Conservation (phyloP, 129 eudicot genomes). For the carrot (Daucus carota) region DH1_v3.0 NC_030381.2:4967501-4968000, state of each 20-base stretch:
- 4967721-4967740: neutral
- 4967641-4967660: constrained; percentile 2
- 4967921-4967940: neutral
- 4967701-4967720: neutral
- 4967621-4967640: constrained; percentile 13
- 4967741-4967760: neutral
- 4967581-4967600: constrained; percentile 66
- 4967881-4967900: neutral
- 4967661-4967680: neutral
- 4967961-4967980: neutral
- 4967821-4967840: neutral
- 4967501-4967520: constrained; percentile 81
- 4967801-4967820: neutral
- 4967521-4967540: constrained; percentile 92
- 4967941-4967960: neutral
- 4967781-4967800: neutral
- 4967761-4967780: neutral
- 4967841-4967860: neutral
- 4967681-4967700: neutral
- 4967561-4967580: constrained; percentile 72
- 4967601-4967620: constrained; percentile 58
- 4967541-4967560: constrained; percentile 99
- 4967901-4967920: neutral
- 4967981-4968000: neutral
- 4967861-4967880: neutral